Evolutionary conservation across 1,284 basidiomycete genomes (phyloP), one percentile per base, ranked within the genome.

Genomic region (Ustanciosporium gigantosporum): DNA sequence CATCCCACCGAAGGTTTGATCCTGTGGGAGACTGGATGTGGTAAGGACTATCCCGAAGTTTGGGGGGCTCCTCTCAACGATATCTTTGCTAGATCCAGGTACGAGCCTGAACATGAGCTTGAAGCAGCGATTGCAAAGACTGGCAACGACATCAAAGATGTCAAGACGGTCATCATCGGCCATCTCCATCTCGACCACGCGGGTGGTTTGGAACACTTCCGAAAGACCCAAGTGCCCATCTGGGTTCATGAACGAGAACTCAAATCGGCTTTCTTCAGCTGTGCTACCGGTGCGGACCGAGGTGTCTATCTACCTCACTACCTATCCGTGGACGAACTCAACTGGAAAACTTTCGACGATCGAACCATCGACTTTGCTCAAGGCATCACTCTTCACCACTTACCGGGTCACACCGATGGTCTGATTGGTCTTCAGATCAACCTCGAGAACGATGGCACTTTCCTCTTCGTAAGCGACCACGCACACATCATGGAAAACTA

Each of bases 321-420:
- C 38, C 57, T 74, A 16, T 35, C 37, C 11, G 9, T 66, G 24
- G 56, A 50, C 37, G 37, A 56, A 15, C 57, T 70, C 41, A 74
- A 74, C 41, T 74, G 72, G 73, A 74, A 72, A 44, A 67, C 61
- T 14, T 74, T 74, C 37, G 62, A 69, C 46, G 72, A 74, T 4
- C 43, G 59, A 8, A 65, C 62, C 19, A 36, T 62, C 27, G 70
- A 74, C 17, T 64, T 74, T 29, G 60, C 60, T 19, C 71, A 61
- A 25, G 72, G 73, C n/a, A 51, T 76, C 41, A 64, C 66, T 3
- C 44, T 76, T 0, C 72, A 74, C 44, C 70, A 73, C 31, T 53
- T 72, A 1, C 74, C 74, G 11, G 74, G 74, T 13, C 74, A 76
- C 41, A 72, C 73, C 3, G 68, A 64, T 8, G 74, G 74, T 17